Evolutionary conservation across 768 basidiomycete species (phyloP), one percentile per base, ranked within the genome.

Genomic region (Cytidiella melzeri): DNA sequence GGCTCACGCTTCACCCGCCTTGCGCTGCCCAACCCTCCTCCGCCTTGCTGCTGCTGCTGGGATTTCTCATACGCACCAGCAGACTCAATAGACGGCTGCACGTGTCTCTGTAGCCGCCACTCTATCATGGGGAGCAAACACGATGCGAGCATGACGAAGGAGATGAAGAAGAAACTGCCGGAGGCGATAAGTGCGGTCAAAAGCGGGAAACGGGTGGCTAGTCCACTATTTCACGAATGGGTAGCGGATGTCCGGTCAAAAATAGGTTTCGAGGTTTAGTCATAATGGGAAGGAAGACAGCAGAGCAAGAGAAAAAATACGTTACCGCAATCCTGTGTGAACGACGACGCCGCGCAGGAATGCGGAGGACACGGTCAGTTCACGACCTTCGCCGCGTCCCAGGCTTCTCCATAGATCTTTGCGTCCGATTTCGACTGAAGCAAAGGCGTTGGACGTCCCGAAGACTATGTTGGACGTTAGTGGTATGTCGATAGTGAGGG

Each of bases 391-490:
- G 2, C 87, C 89, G 12, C 63, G 68, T 5, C 87, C 87, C 19
- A 92, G 42, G 24, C 68, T 75, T 62, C 66, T 81, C 90, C 90
- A 92, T 26, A 69, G 69, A 61, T 92, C 90, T 11, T 66, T 71
- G 38, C 90, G 79, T 3, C 90, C 90, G 38, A 92, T 61, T 58
- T 86, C 77, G n/a, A 92, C 70, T 43, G 64, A 67, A n/a, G 84
- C 89, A 42, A 68, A 57, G 12, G 84, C 61, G 11, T 66, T 66
- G 12, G 77, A 69, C 23, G 72, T 71, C 2, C 72, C 71, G 4
- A 77, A 61, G 20, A 73, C 61, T 57, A 80, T 83, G 21, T 78
- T 72, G 2, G 69, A 57, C n/a, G 91, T 55, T 47, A 92, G 68
- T 0, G 76, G 76, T 10, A 92, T 62, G 5, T 75, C 66, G 37